phyloP scores from a whole-genome alignment of 2,329 filamentous ascomycete genomes.

The Pseudocercospora fijiensis region DNA sequence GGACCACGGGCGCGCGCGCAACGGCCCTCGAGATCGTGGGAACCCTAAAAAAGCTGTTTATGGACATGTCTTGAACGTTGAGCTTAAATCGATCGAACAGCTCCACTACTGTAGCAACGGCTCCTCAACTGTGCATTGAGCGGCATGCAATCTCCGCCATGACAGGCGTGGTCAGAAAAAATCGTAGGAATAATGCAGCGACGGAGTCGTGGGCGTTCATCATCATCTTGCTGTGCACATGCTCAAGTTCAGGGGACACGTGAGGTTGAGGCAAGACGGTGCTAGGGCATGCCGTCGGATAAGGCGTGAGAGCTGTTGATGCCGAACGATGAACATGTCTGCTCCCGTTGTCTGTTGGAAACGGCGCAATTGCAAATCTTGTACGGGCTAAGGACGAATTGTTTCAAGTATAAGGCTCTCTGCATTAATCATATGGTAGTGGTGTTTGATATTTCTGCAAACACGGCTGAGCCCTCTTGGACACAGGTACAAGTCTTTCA shows the following conservation, averaged over 20 bases:
- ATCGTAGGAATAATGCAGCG: neutral
- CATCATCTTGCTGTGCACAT: neutral
- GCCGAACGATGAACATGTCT: neutral
- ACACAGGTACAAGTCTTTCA: neutral
- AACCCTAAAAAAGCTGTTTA: neutral
- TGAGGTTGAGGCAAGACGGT: neutral
- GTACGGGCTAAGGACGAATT: neutral
- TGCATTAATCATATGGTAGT: neutral
- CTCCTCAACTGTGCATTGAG: slow-evolving; percentile 5
- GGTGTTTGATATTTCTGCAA: neutral
- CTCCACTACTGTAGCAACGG: neutral
- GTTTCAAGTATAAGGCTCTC: neutral
- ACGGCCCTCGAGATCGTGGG: slow-evolving; percentile 3
- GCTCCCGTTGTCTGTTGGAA: neutral
- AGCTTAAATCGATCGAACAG: slow-evolving; percentile 8
- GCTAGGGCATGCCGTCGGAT: neutral
- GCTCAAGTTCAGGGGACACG: neutral
- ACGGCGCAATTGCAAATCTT: neutral
- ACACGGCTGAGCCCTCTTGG: neutral
- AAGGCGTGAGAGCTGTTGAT: neutral
- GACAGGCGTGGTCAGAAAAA: slow-evolving; percentile 9
- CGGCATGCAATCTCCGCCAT: slow-evolving; percentile 8
- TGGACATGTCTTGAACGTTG: slow-evolving; percentile 5
- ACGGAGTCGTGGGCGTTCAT: neutral
- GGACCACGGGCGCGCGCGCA: slow-evolving; percentile 1